Evolutionary conservation across 2,329 filamentous ascomycete species (phyloP), one percentile per base, ranked within the genome.

Genomic region (Aspergillus pseudotamarii): DNA sequence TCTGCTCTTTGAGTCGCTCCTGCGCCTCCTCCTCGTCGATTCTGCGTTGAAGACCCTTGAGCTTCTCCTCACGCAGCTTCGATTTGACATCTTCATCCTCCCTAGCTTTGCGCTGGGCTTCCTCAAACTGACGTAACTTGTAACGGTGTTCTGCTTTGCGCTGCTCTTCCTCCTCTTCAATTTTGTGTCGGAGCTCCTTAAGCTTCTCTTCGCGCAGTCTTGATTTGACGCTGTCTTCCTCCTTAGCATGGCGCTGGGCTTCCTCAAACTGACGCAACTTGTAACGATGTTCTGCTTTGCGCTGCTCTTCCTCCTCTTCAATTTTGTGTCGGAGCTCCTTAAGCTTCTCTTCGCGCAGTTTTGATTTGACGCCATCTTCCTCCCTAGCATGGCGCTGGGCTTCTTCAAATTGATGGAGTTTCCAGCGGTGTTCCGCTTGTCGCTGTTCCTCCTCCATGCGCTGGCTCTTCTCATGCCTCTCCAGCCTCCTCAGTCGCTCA

Each of bases 21-120:
- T 83, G 80, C 62, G 83, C 80, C 57, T 82, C 78, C 63, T 81
- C 80, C 60, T 81, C 75, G 23, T 79, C 75, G 21, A 76, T 71
- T 62, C 75, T 73, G 50, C 72, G 68, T 53, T 73, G 72, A 8
- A 75, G 67, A 30, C 75, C 74, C 59, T 68, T 68, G 26, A 82
- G 62, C 51, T 70, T 70, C 61, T 73, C 70, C 53, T 75, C 68
- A 11, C 69, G 65, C 34, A 77, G 58, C 56, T 72, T 73, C 6
- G 69, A 66, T 61, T 72, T 71, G 36, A 76, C 60, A 65, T 78
- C 74, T 59, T 78, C 75, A 57, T 73, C 66, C 61, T 74, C 72
- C 57, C 69, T 65, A 19, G 70, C 69, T 2, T 75, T 70, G 16
- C 77, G 73, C 53, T 69, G 64, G 54, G 60, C 57, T 36, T 67